Evolutionary conservation across 2,329 filamentous ascomycete genomes (phyloP), one percentile per base, ranked within the genome.

Genomic region (Arthroderma uncinatum): DNA sequence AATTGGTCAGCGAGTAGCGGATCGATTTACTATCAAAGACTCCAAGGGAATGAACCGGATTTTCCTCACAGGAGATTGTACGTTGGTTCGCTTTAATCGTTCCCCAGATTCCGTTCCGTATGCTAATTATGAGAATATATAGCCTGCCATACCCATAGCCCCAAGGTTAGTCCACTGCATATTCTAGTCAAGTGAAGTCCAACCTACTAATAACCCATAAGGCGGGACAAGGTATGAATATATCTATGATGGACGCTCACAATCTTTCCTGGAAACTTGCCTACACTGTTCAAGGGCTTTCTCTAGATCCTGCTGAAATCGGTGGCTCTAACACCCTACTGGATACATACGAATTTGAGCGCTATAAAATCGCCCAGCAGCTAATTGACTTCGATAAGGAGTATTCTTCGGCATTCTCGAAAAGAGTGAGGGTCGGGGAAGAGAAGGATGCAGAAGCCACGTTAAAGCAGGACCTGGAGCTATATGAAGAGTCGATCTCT

Each of bases 121-220:
- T 25, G 21, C 36, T 37, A n/a, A 42, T 28, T 55, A 5, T 33
- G 9, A 34, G 9, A 2, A 16, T 54, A 12, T 36, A 34, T 36
- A 72, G 85, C 86, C n/a, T 88, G 84, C 63, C 86, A 90, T 69
- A 89, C 86, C 0, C 86, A 89, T 65, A 87, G 84, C 62, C 85
- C 85, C 37, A 89, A 88, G 65, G 70, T 71, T 52, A 44, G 50
- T 37, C 19, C 5, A 2, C n/a, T 14, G 16, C 21, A 25, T 37
- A 28, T 28, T 16, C 6, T 33, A 19, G 4, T 36, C 23, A 21
- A 34, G 21, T 34, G 7, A 9, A 21, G 10, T 6, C 14, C 19
- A 23, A 48, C 10, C 10, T 16, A 8, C 37, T 16, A 44, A 33
- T 14, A 21, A 1, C 3, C n/a, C 14, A 8, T 23, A 28, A 74